Evolutionary conservation across 805 yeast species (phyloP), one percentile per base, ranked within the genome.

Genomic region (Candida ascalaphidarum): DNA sequence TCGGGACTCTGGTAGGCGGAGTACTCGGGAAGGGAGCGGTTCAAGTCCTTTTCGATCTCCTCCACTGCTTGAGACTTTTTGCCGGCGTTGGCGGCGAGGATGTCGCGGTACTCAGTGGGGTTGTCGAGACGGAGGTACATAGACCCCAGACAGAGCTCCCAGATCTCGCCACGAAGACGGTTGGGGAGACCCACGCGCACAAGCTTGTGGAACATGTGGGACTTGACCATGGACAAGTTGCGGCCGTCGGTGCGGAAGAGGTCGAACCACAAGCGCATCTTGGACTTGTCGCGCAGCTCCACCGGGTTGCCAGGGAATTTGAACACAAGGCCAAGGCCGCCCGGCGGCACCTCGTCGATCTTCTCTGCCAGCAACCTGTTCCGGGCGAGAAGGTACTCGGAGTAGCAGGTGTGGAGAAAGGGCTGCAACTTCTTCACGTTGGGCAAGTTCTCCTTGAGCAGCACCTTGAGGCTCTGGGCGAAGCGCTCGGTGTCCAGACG

Each of bases 151-250:
- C 85, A 74, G 30, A 84, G 58, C 51, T 92, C 98, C 99, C 99
- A 92, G 10, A 92, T 62, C 47, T 92, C 99, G 21, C 98, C 98
- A 40, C 99, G 69, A 30, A 92, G 61, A 34, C 94, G 68, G 48
- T 89, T 89, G n/a, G 97, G 97, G 14, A 92, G 65, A 0, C 98
- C 97, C 11, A 88, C 92, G 28, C 96, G 67, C 7, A 92, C 70
- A 28, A 92, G 68, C 45, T 81, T 82, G 51, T 77, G 82, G 46
- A 85, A 94, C 46, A 77, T 73, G 21, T 77, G 83, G 31, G 81
- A 83, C 26, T 76, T 71, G 1, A 83, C 67, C 12, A 89, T 43
- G 1, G 94, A 76, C 28, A 92, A 58, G 44, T 88, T 86, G 26
- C 95, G 66, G 17, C 98, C 98, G 44, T 86, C 79, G 12, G 73